Percentiles rank a stretch among this genome's conserved stretches.
phyloP scores from a whole-genome alignment of 129 eudicot genomes.

The Mikania micrantha region DNA sequence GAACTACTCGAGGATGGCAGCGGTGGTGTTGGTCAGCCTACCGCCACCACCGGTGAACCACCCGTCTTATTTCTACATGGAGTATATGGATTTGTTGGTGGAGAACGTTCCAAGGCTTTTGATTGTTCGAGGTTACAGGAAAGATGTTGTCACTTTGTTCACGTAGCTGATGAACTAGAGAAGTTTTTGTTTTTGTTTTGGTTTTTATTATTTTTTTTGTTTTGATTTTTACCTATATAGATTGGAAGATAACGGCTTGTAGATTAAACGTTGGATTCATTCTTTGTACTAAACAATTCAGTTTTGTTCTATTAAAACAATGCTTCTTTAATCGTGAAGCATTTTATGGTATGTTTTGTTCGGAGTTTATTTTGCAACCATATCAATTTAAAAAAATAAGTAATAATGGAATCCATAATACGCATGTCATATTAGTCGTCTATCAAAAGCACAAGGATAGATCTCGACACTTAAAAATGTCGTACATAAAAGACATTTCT shows the following conservation, averaged over 20 bases:
- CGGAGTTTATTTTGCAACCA: too few relatives aligned
- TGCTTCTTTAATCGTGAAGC: constrained; percentile 15
- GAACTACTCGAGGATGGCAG: constrained; percentile 93
- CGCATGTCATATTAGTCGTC: too few relatives aligned
- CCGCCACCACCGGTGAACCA: constrained; percentile 94
- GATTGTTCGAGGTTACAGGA: constrained; percentile 89
- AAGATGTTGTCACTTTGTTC: constrained; percentile 93
- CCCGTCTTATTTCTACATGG: constrained; percentile 93
- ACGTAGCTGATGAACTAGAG: constrained; percentile 39
- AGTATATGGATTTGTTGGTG: constrained; percentile 91
- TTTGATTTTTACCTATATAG: constrained; percentile 16
- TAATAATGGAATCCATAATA: too few relatives aligned
- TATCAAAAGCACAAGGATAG: too few relatives aligned
- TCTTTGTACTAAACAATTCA: constrained; percentile 33
- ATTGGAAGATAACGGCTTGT: constrained; percentile 14
- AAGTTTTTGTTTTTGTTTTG: neutral
- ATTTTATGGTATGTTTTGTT: neutral
- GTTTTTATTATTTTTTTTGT: neutral
- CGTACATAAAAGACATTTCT: too few relatives aligned
- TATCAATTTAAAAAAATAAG: too few relatives aligned
- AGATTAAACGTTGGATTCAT: constrained; percentile 38
- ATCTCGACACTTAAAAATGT: too few relatives aligned
- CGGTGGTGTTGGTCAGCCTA: constrained; percentile 88
- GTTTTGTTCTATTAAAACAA: constrained; percentile 15
- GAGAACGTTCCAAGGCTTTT: constrained; percentile 95